Conservation (phyloP, 495 filamentous ascomycete species). For the Terfezia boudieri region DNA sequence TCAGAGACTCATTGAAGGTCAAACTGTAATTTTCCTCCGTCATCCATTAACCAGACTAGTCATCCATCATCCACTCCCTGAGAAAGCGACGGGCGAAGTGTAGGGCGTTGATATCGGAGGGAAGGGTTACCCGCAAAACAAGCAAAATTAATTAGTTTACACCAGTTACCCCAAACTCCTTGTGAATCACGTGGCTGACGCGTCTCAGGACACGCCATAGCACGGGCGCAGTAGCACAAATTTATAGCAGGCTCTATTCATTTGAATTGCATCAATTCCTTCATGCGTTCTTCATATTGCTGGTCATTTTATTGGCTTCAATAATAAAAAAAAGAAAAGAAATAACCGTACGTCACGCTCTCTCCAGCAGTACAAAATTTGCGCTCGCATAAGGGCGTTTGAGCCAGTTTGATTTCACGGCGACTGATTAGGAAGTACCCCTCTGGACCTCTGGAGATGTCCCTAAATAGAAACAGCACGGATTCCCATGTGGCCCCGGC, state of each 20-base stretch:
- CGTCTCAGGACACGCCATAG: not conserved
- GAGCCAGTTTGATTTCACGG: too few species aligned
- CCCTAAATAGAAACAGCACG: too few species aligned
- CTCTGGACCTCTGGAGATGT: too few species aligned
- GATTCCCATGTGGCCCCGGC: too few species aligned
- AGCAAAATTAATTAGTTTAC: not conserved
- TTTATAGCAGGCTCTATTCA: too few species aligned
- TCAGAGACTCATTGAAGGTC: conserved; percentile 90
- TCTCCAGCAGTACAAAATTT: too few species aligned
- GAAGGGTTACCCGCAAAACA: not conserved
- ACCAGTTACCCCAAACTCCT: too few species aligned
- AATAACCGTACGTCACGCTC: too few species aligned
- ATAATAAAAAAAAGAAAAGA: not conserved
- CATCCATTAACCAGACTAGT: too few species aligned
- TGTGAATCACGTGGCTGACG: not conserved
- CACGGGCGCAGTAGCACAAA: too few species aligned
- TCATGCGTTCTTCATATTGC: not conserved
- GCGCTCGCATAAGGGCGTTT: too few species aligned
- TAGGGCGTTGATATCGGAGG: not conserved
- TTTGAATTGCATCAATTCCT: not conserved
- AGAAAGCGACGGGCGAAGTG: conserved; percentile 4
- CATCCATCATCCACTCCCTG: conserved; percentile 38
- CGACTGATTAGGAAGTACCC: too few species aligned
- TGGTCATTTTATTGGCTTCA: not conserved
- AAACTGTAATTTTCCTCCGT: conserved; percentile 42